These are phyloP conservation scores for Ulmus americana DNA, from an alignment of 331 rosid species.

Conservation along the genomic window DNA sequence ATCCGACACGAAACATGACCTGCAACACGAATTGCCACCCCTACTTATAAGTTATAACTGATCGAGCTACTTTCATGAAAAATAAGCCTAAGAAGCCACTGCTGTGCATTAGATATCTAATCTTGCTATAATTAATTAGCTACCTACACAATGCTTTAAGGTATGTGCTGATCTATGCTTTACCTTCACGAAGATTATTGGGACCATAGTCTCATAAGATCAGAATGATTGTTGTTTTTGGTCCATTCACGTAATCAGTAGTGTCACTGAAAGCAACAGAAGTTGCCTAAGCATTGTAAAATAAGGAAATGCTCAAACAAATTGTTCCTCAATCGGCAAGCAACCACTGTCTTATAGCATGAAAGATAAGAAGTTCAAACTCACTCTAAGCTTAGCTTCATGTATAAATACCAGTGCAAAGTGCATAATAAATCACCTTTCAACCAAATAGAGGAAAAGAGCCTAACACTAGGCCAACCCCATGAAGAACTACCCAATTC, in stretches of 20 bases:
- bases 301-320: slow-evolving; percentile 2
- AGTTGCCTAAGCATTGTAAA: slow-evolving; percentile 32
- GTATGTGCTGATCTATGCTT: background rate
- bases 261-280: slow-evolving; percentile 22
- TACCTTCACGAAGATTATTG: background rate
- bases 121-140: no score
- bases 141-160: background rate
- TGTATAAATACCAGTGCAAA: slow-evolving; percentile 28
- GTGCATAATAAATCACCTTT: background rate
- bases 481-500: slow-evolving; percentile 29
- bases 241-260: slow-evolving; percentile 14
- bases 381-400: background rate
- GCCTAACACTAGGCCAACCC: background rate
- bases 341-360: slow-evolving; percentile 25
- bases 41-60: no score
- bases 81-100: no score
- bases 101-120: no score
- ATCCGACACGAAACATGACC: no score
- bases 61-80: no score
- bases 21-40: no score
- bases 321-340: slow-evolving; percentile 37
- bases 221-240: background rate
- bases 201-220: background rate
- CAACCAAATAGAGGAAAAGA: background rate
- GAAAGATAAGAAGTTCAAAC: background rate